Base-by-base conservation (phyloP, 2,329 filamentous ascomycete genomes). In the Venturia carpophila region DNA sequence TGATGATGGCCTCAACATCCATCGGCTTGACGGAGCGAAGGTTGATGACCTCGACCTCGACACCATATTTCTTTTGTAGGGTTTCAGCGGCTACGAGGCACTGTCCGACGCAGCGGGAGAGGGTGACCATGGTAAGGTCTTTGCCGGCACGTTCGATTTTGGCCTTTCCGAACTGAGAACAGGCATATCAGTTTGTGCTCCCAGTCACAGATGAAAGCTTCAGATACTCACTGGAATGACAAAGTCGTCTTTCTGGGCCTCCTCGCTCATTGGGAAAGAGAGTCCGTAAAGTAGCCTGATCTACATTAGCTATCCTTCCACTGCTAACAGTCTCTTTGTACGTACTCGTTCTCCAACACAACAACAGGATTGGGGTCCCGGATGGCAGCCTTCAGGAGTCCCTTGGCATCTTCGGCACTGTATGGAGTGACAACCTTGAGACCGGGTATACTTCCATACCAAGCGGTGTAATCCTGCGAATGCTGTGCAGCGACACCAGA, bases 321-420 rank as follows among this genome's bases (percentile, higher is more conserved):
- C 55, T 10, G 15, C 30, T 39, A 13, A n/a, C 41, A 37, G 9
- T 49, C 3, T 24, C 7, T 6, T 37, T 24, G 3, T 24, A 68
- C 75, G 62, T 72, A 79, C 79, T 81, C 79, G 74, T 82, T 82
- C 75, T 82, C 79, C 60, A 82, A 71, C 65, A 82, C 89, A 69
- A 94, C 87, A 71, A 97, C 93, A 65, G 94, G 94, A 84, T 99
- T 99, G 68, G 94, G 94, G 77, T 99, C 94, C 71, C 94, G 89
- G 76, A 99, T 99, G 72, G 94, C 92, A 70, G 94, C 93, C 84
- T 99, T 99, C 71, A 99, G 78, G 69, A 99, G 86, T 78, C 94
- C 94, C 85, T 99, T 99, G 76, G 94, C 94, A 76, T 99, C 94
- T 81, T 99, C 94, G 64, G 94, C 86, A 76, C 91, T 96, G 90